Evolutionary conservation across 768 basidiomycete species (phyloP), one percentile per base, ranked within the genome.

Genomic region (Termitomyces sp.): DNA sequence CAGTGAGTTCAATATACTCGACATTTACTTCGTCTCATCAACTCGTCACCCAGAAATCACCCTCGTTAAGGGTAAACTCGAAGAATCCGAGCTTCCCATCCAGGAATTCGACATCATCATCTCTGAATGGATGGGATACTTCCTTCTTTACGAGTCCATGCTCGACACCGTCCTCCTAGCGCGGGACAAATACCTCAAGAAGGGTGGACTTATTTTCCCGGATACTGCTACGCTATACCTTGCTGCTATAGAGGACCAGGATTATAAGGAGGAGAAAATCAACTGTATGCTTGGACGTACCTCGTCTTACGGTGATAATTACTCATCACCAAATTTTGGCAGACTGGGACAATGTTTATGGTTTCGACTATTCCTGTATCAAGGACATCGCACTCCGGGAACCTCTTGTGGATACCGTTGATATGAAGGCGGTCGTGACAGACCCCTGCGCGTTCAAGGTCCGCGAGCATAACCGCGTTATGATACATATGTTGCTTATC

Each of bases 81-180:
- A 99, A 71, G 96, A 99, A 47, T 77, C 86, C 51, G 85, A 86
- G 59, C 81, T 98, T 44, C 96, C 96, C 15, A 84, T 96, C 68
- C 76, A 90, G 61, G 78, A 95, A 72, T 98, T 94, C 70, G 97
- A 99, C 72, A 98, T 99, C 75, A 97, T 99, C 76, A 92, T 99
- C 69, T 97, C 94, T 60, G 97, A 99, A 72, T 99, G 96, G 97
- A 99, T 99, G 97, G 97, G 97, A 44, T 99, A 99, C 76, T 98
- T 98, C 82, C 79, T 98, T 51, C 84, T 99, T 34, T 98, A 98
- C 78, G 97, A 98, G 72, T 95, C 94, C 68, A 98, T 99, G 97
- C 86, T 98, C 64, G 96, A 99, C 76, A 98, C 95, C 26, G 97
- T 99, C 55, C 85, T 99, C 44, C 81, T 95, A 48, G 97, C 97